Evolutionary conservation across 371 early-diverging fungal species (phyloP).

Genomic region (Dichotomocladium elegans): DNA sequence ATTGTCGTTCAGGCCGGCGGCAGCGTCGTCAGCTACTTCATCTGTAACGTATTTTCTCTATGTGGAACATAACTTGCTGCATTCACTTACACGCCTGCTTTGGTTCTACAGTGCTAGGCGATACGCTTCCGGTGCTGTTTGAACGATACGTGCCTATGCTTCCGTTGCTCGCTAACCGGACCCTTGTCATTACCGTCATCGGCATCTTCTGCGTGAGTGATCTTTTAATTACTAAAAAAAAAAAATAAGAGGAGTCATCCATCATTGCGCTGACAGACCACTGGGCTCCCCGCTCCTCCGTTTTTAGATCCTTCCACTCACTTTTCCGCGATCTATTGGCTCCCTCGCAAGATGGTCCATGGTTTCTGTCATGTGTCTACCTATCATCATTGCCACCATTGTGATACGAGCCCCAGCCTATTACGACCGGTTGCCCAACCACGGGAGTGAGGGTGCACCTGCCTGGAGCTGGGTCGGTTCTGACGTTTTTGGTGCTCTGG

Average conservation of each 20-base stretch:
- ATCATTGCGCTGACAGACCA: background rate
- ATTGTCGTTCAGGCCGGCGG: conserved; percentile 37
- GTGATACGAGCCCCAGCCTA: conserved; percentile 42
- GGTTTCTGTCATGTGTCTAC: conserved; percentile 38
- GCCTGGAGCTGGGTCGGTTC: conserved; percentile 34
- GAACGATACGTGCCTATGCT: conserved; percentile 32
- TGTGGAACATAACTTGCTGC: too few species aligned
- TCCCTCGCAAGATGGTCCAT: conserved; percentile 39
- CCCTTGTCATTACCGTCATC: conserved; percentile 38
- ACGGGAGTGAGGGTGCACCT: background rate
- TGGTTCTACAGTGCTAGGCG: conserved; percentile 16
- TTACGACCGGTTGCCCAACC: conserved; percentile 26
- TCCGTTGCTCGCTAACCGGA: conserved; percentile 29
- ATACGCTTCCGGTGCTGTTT: conserved; percentile 44
- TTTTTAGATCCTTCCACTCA: conserved; percentile 32
- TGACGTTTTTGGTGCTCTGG: conserved; percentile 52
- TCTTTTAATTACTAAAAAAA: background rate
- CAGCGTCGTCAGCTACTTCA: conserved; percentile 36
- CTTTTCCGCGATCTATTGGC: conserved; percentile 40
- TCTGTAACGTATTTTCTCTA: too few species aligned
- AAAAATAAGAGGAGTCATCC: background rate
- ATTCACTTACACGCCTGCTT: too few species aligned
- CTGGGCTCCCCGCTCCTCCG: background rate
- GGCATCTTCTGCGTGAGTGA: conserved; percentile 24
- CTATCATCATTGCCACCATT: conserved; percentile 33